Percentiles rank a stretch among this genome's conserved stretches.
Evolutionary conservation across 495 filamentous ascomycete genomes (phyloP).

Genomic region (Neurospora sp.): DNA sequence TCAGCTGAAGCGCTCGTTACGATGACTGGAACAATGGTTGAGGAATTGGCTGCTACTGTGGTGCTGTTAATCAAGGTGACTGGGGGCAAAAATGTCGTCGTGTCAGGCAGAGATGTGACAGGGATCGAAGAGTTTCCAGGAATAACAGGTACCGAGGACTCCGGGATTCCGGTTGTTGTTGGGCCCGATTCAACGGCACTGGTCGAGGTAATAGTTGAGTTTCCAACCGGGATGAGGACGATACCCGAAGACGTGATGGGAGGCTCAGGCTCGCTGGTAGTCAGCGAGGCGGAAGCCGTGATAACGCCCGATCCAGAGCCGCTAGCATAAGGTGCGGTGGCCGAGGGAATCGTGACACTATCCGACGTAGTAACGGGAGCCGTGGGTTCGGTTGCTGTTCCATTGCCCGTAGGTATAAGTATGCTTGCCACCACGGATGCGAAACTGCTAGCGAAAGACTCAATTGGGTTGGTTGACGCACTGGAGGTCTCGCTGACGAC

Average conservation of each 20-base stretch:
- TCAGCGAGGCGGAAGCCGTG: not conserved
- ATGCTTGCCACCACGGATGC: conserved; percentile 2
- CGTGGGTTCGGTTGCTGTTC: not conserved
- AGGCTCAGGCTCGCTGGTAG: not conserved
- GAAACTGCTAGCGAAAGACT: conserved; percentile 1
- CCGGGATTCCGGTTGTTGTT: not conserved
- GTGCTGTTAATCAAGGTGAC: not conserved
- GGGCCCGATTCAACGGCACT: not conserved
- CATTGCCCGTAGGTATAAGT: not conserved
- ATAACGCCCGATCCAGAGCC: not conserved
- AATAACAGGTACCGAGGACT: not conserved
- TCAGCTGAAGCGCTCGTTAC: not conserved
- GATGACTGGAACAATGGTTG: not conserved
- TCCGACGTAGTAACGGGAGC: not conserved
- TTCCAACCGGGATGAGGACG: not conserved
- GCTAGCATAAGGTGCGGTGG: not conserved
- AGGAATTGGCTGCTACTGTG: not conserved
- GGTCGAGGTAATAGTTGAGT: not conserved
- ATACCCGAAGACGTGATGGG: not conserved
- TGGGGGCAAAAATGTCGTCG: not conserved
- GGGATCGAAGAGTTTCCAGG: not conserved
- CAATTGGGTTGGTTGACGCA: not conserved
- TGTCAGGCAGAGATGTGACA: not conserved
- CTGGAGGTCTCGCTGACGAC: conserved; percentile 5
- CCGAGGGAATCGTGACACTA: not conserved